Evolutionary conservation across 1,284 basidiomycete species (phyloP).

Genomic region (Apiotrichum porosum): DNA sequence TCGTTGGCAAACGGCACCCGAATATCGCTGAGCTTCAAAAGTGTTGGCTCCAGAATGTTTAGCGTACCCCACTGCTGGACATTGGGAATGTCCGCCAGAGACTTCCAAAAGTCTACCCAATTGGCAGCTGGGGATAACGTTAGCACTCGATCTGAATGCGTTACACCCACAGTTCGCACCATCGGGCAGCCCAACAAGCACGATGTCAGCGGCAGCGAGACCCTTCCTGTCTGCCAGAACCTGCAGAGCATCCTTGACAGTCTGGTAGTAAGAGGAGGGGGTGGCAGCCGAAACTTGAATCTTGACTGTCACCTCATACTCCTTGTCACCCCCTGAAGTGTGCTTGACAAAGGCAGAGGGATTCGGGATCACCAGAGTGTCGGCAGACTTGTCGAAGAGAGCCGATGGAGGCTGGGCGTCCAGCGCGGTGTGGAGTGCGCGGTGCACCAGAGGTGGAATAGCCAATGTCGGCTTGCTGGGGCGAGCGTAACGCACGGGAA

Average conservation of each 20-base stretch:
- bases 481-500: constrained; percentile 37
- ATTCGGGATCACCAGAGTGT: constrained; percentile 29
- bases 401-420: constrained; percentile 28
- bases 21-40: constrained; percentile 18
- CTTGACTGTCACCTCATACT: constrained; percentile 45
- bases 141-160: too few relatives aligned
- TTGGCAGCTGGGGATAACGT: neutral
- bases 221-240: constrained; percentile 27
- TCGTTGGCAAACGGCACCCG: constrained; percentile 32
- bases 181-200: constrained; percentile 32
- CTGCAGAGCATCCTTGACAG: constrained; percentile 25
- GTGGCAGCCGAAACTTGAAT: constrained; percentile 28
- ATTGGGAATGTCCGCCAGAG: constrained; percentile 2
- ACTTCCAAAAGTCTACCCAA: constrained; percentile 8
- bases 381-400: constrained; percentile 1
- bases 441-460: constrained; percentile 43
- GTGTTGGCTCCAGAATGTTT: constrained; percentile 26
- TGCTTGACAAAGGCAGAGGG: constrained; percentile 31
- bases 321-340: constrained; percentile 7
- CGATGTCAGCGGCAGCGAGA: constrained; percentile 26
- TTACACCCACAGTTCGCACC: constrained; percentile 19
- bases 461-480: constrained; percentile 33
- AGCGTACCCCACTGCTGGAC: constrained; percentile 38
- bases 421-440: constrained; percentile 42
- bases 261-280: neutral